phyloP scores from a whole-genome alignment of 2,329 filamentous ascomycete species.

The Fusarium devonianum region DNA sequence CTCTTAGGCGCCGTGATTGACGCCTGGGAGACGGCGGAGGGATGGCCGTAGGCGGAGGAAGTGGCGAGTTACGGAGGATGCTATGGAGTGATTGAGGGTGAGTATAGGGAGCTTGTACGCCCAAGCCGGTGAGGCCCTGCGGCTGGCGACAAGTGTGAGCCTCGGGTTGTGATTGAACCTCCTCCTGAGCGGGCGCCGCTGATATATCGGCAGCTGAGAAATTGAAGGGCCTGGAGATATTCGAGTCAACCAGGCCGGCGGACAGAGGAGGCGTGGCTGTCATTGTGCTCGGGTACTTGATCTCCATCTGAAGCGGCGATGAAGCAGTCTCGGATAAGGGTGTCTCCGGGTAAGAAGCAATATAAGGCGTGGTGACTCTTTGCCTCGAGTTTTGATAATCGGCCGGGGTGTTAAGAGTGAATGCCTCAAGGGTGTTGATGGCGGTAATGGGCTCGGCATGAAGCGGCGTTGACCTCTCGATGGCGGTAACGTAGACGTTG shows the following conservation, averaged over 20 bases:
- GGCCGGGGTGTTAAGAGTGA: slow-evolving; percentile 42
- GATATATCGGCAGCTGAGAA: slow-evolving; percentile 51
- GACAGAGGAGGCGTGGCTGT: slow-evolving; percentile 67
- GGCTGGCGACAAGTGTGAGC: slow-evolving; percentile 23
- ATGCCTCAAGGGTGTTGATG: slow-evolving; percentile 53
- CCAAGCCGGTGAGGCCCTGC: slow-evolving; percentile 22
- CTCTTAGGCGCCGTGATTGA: slow-evolving; percentile 61
- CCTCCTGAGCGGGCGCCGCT: slow-evolving; percentile 6
- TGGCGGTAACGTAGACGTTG: slow-evolving; percentile 69
- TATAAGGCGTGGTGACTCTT: slow-evolving; percentile 53
- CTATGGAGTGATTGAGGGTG: slow-evolving; percentile 67
- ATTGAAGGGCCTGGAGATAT: slow-evolving; percentile 52
- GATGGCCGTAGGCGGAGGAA: slow-evolving; percentile 60
- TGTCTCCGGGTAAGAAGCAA: slow-evolving; percentile 59
- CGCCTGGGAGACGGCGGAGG: slow-evolving; percentile 62
- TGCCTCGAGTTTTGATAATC: slow-evolving; percentile 45
- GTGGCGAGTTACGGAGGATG: slow-evolving; percentile 71
- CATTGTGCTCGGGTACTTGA: slow-evolving; percentile 63
- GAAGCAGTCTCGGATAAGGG: slow-evolving; percentile 59
- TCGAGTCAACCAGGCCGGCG: slow-evolving; percentile 58
- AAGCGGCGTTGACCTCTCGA: slow-evolving; percentile 63
- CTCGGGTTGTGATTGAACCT: slow-evolving; percentile 21
- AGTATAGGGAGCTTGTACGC: slow-evolving; percentile 59
- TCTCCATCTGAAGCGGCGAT: slow-evolving; percentile 56
- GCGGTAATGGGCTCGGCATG: slow-evolving; percentile 57